Conservation (phyloP, 1,284 basidiomycete species). For the Malassezia nana region DNA sequence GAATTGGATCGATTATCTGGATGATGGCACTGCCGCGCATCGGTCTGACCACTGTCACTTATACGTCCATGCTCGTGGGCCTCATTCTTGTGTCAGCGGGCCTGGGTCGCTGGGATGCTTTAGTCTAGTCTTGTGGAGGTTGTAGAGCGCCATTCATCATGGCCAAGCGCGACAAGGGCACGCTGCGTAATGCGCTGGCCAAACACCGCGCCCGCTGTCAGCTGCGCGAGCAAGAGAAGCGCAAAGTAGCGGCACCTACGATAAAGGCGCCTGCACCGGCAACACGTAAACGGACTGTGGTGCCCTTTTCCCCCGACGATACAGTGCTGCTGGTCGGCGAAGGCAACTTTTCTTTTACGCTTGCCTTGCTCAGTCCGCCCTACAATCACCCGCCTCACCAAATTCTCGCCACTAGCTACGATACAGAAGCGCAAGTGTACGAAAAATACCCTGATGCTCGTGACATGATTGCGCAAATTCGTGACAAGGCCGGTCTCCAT, state of each 20-base stretch:
- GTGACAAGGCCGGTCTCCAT: constrained; percentile 36
- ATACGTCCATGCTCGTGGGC: constrained; percentile 33
- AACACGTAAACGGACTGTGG: constrained; percentile 26
- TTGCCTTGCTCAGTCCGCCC: constrained; percentile 56
- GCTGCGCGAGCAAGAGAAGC: constrained; percentile 25
- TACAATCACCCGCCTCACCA: constrained; percentile 56
- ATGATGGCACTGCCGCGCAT: constrained; percentile 27
- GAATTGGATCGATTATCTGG: constrained; percentile 30
- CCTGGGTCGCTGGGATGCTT: constrained; percentile 33
- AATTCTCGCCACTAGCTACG: constrained; percentile 77
- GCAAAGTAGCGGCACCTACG: too few species aligned
- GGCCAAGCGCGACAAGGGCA: constrained; percentile 15
- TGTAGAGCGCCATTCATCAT: background rate
- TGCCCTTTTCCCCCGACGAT: constrained; percentile 68
- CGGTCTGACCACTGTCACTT: constrained; percentile 34
- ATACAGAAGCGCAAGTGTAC: constrained; percentile 66
- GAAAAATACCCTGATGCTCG: constrained; percentile 73
- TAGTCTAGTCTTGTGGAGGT: constrained; percentile 18
- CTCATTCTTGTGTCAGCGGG: constrained; percentile 30
- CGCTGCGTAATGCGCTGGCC: constrained; percentile 14
- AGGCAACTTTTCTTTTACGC: constrained; percentile 78
- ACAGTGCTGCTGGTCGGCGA: constrained; percentile 83
- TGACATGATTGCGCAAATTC: constrained; percentile 54
- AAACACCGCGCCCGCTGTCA: constrained; percentile 10
- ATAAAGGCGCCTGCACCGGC: too few species aligned